Evolutionary conservation across 139 green algal species (phyloP), one percentile per base, ranked within the genome.

Genomic region (Volvox africanus): DNA sequence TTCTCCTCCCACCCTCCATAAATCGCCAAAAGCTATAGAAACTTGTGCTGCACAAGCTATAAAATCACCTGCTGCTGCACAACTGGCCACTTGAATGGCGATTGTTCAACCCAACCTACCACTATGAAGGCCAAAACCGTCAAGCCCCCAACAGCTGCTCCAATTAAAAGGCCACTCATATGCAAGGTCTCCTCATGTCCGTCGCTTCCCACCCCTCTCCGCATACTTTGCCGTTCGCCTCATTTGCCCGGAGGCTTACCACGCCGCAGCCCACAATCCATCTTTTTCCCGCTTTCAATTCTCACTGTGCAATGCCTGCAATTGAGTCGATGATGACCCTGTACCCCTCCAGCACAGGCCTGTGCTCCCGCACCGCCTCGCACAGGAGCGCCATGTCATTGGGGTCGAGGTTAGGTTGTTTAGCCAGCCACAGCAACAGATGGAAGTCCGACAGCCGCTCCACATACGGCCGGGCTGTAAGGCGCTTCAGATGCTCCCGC

Each of bases 351-450:
- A 97, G 90, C 30, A 99, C 90, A 9, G 94, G 76, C 0, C 84
- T 32, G 55, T 96, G 91, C 13, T 91, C 91, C 22, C 88, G 90
- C 68, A 99, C 97, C 26, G 95, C 93, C 33, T 97, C 94, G 68
- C 92, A 94, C 18, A 99, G 86, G 28, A 96, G 87, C 16, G 93
- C 91, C 73, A 99, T 94, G 93, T 99, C 98, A 36, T 92, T 62
- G 21, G 93, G 65, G 76, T 99, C 96, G 28, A 99, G 92, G 91
- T 96, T 96, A 55, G 95, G 94, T 89, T 99, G 96, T 81, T 96
- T 95, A 17, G 96, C 94, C 67, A 99, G 94, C 94, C 97, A 99
- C 75, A 99, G 94, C 73, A 99, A 95, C 67, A 99, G 92, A 93
- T 99, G 98, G 91, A 99, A 98, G 93, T 99, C 98, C 2, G 96